Base-by-base conservation (phyloP, 2,329 filamentous ascomycete genomes). In the Trichothecium sympodiale region DNA sequence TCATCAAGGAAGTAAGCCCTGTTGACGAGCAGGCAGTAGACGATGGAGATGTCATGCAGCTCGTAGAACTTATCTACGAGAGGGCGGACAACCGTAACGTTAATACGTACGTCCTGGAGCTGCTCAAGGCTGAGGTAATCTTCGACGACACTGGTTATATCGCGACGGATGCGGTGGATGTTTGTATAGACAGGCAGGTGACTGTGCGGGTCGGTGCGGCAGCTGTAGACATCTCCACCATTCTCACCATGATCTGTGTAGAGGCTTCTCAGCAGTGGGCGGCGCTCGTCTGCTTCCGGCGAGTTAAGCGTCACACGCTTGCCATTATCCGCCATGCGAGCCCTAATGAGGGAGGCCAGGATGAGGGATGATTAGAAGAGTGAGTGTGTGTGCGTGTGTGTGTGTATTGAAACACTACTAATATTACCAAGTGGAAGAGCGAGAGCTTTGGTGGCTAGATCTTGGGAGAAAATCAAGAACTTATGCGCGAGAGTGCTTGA, bases 21-120 rank as follows among this genome's bases (percentile, higher is more conserved):
- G 49, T 93, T 91, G 44, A 91, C 83, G 16, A 93, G 69, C 41
- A 93, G 62, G 53, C 83, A 89, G 55, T 89, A 91, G 9, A 91
- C 82, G 37, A 88, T 77, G 2, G 83, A 89, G 28, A 88, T 78
- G 60, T 91, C 85, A 40, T 84, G 71, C 39, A 79, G 69, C 47
- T 83, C 77, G 52, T 86, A 91, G 8, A 89, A 70, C 52, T 84
- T 81, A 53, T 91, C 83, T n/a, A 91, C 83, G 17, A 91, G 61
- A 1, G 85, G 85, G 39, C 85, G 74, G 15, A 91, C 78, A 31
- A 91, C 79, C 2, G 80, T 71, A 34, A 84, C 72, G 52, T 91
- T 91, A 66, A 91, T 86, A 39, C 83, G 74, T 37, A 86, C 79
- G 53, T 86, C 82, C 49, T 80, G 74, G 43, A 93, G 64, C 62